Percentiles rank a stretch among this genome's conserved stretches.
phyloP scores from a whole-genome alignment of 2,329 filamentous ascomycete species.

The Colletotrichum costaricense region DNA sequence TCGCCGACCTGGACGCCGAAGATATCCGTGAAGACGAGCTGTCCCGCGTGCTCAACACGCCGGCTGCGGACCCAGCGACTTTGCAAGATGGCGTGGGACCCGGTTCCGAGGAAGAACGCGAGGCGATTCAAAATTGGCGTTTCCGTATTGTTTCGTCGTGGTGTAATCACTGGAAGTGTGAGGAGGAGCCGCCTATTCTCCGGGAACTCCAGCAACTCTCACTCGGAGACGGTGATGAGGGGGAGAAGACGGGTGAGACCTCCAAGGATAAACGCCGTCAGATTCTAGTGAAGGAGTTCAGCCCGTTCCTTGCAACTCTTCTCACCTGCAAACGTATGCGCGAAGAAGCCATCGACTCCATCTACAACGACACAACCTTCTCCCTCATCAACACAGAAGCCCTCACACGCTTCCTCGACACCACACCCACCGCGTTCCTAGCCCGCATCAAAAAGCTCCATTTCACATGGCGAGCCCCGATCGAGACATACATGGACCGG shows the following conservation, averaged over 20 bases:
- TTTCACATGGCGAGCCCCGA: constrained; percentile 18
- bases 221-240: neutral
- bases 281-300: constrained; percentile 25
- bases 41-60: constrained; percentile 6
- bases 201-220: neutral
- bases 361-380: constrained; percentile 23
- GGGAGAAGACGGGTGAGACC: neutral
- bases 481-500: constrained; percentile 17
- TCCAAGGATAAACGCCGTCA: neutral
- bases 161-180: constrained; percentile 29
- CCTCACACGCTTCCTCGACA: constrained; percentile 7
- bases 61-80: neutral
- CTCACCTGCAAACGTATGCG: constrained; percentile 31
- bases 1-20: constrained; percentile 25
- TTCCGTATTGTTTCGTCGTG: constrained; percentile 11
- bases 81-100: neutral
- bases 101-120: neutral
- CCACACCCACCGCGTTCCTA: neutral
- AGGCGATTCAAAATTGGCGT: constrained; percentile 23
- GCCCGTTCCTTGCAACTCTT: constrained; percentile 25
- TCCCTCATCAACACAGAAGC: constrained; percentile 35
- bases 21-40: constrained; percentile 24
- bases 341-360: constrained; percentile 23
- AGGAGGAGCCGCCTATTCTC: constrained; percentile 24
- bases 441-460: constrained; percentile 3